phyloP scores from a whole-genome alignment of 352 stramenopile genomes.

The Globisporangium alternatum region DNA sequence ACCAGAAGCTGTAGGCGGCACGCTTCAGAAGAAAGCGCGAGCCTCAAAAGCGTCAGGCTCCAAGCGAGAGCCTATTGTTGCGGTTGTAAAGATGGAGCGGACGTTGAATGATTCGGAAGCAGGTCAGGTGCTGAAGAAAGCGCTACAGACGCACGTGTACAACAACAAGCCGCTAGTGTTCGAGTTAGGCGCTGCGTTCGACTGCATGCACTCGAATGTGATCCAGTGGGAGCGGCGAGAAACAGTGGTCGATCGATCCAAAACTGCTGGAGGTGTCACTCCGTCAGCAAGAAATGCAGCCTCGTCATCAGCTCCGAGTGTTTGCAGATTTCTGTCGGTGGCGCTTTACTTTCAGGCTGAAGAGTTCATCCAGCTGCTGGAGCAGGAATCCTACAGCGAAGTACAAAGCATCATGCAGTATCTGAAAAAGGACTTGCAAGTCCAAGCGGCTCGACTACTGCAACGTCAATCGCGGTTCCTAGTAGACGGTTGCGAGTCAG shows the following conservation, averaged over 20 bases:
- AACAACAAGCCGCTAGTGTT: constrained; percentile 51
- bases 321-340: constrained; percentile 15
- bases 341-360: constrained; percentile 45
- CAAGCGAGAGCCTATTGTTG: constrained; percentile 16
- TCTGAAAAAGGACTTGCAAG: constrained; percentile 19
- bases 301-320: background rate
- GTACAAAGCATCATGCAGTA: constrained; percentile 30
- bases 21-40: constrained; percentile 1
- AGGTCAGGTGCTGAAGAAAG: constrained; percentile 33
- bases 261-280: too few relatives aligned
- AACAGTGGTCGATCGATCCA: background rate
- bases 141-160: constrained; percentile 47
- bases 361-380: constrained; percentile 37
- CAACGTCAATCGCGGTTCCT: background rate
- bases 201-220: constrained; percentile 26
- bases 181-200: constrained; percentile 30
- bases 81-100: constrained; percentile 43
- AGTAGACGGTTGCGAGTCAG: background rate
- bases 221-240: constrained; percentile 37
- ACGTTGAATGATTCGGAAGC: constrained; percentile 33
- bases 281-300: background rate
- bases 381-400: constrained; percentile 33
- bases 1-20: background rate
- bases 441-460: background rate
- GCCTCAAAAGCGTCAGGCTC: background rate